Percentiles rank a stretch among this genome's conserved stretches.
Evolutionary conservation across 805 yeast genomes (phyloP).

Genomic region (Schizosaccharomyces lindneri): DNA sequence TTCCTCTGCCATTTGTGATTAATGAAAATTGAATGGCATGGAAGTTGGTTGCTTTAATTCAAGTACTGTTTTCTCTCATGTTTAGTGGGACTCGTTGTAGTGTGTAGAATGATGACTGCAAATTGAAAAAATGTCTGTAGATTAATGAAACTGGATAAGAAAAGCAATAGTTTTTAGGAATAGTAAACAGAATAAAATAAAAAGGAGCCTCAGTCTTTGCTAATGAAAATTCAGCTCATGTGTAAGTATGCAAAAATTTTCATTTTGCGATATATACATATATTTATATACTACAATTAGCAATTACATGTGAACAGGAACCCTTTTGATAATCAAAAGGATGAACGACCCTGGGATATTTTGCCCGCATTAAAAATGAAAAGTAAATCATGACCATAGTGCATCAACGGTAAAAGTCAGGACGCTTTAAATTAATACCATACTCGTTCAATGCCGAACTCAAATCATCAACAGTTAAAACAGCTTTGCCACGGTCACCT

Average conservation of each 20-base stretch:
- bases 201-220: too few species aligned
- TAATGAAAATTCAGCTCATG: too few species aligned
- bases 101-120: too few species aligned
- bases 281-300: too few species aligned
- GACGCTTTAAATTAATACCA: constrained; percentile 69
- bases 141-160: too few species aligned
- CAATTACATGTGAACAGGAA: too few species aligned
- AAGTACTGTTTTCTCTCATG: neutral
- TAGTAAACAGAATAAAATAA: too few species aligned
- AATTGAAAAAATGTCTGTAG: too few species aligned
- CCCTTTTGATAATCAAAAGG: neutral
- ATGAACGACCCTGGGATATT: neutral
- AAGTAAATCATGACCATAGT: neutral
- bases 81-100: neutral
- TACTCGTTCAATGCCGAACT: constrained; percentile 83
- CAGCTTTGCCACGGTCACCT: constrained; percentile 58
- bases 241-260: too few species aligned
- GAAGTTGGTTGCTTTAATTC: neutral
- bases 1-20: neutral
- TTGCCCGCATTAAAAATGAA: neutral
- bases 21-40: neutral
- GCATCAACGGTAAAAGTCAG: constrained; percentile 65
- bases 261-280: too few species aligned
- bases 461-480: constrained; percentile 76
- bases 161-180: too few species aligned